Evolutionary conservation across 2,329 filamentous ascomycete species (phyloP), one percentile per base, ranked within the genome.

Genomic region (Colletotrichum sansevieriae): DNA sequence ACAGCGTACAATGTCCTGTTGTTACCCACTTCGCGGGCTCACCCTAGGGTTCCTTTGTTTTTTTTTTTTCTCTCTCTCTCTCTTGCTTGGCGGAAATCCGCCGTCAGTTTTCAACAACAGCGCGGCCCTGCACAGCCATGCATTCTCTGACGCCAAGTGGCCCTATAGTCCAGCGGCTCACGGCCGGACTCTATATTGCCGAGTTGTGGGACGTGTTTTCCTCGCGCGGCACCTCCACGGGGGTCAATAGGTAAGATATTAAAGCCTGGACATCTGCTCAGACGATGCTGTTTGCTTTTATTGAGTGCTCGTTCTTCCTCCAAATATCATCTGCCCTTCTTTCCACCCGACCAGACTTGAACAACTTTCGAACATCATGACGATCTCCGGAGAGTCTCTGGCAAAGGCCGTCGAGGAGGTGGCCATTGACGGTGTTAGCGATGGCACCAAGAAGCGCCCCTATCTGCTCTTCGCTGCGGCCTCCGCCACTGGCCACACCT

Each of bases 401-500:
- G 57, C 37, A 20, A 25, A 52, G n/a, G 46, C 57, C 11, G 25
- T 54, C 37, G 51, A 70, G 35, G 59, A 29, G 5, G 52, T 35
- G 10, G 41, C 58, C 47, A 51, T 29, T 9, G 52, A 51, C 10
- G 68, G 65, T 20, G 57, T 62, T 44, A 15, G 59, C 33, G 59
- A 64, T 1, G 68, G 68, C 61, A 65, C 47, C 56, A 63, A 68
- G 20, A 74, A 71, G 43, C 65, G 65, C 0, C 78, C 78, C 3
- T 69, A 77, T 54, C 69, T 80, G 4, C 59, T 80, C 12, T 75
- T 76, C 41, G 67, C 72, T 1, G 73, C 76, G 4, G 72, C 74
- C 11, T 71, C 75, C 2, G 73, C 70, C 8, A 65, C 77, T 1
- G 79, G 79, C 22, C 79, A 81, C 71, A 76, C 73, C 3, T 61